phyloP scores from a whole-genome alignment of 331 rosid species.

The Malus hybrid region DNA sequence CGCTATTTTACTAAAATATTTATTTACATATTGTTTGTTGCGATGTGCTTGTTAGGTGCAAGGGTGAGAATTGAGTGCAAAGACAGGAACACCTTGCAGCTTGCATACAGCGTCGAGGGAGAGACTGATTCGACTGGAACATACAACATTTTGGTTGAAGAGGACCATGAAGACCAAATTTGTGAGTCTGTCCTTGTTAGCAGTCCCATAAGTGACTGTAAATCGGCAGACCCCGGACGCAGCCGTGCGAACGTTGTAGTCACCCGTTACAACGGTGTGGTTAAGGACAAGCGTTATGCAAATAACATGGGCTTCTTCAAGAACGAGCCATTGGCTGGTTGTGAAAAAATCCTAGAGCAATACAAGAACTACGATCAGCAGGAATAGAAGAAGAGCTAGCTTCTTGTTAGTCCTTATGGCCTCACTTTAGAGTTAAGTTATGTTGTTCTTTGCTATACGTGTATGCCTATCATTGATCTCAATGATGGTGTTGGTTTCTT shows the following conservation, averaged over 20 bases:
- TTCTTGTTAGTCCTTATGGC: too few relatives aligned
- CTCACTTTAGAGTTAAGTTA: too few relatives aligned
- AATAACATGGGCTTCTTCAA: conserved; percentile 56
- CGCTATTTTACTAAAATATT: too few relatives aligned
- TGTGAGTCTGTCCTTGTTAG: conserved; percentile 32
- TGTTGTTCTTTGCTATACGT: too few relatives aligned
- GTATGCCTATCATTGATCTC: background rate
- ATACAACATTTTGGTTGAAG: conserved; percentile 29
- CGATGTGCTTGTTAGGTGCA: conserved; percentile 43
- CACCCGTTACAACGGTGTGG: conserved; percentile 48
- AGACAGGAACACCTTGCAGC: conserved; percentile 27
- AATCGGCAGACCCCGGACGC: conserved; percentile 37
- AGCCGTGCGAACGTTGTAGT: conserved; percentile 38
- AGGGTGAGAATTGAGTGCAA: conserved; percentile 45
- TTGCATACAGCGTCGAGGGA: conserved; percentile 30
- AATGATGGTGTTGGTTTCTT: background rate
- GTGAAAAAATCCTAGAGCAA: conserved; percentile 30
- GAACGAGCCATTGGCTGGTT: conserved; percentile 32
- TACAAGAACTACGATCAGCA: conserved; percentile 23
- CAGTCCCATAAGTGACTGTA: conserved; percentile 41
- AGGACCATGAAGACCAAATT: conserved; percentile 47
- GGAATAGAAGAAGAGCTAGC: background rate
- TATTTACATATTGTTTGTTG: too few relatives aligned
- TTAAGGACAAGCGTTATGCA: conserved; percentile 33
- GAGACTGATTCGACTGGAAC: conserved; percentile 39